Percentiles rank a stretch among this genome's conserved stretches.
Evolutionary conservation across 1,284 basidiomycete species (phyloP).

Genomic region (Microbotryum violaceum): DNA sequence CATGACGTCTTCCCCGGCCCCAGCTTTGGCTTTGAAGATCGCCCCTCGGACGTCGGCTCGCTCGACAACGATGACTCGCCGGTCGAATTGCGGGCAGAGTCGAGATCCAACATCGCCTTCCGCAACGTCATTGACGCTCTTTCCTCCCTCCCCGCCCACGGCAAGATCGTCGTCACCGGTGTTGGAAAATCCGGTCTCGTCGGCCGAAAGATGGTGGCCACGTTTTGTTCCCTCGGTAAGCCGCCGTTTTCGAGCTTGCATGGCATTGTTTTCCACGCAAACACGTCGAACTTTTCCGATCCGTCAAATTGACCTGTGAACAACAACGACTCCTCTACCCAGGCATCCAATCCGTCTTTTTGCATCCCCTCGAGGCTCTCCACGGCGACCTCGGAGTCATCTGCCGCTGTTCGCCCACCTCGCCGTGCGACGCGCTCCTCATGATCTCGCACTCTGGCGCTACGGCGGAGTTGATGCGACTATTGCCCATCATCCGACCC

Average conservation of each 20-base stretch:
- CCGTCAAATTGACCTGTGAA: not conserved
- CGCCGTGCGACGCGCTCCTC: slow-evolving; percentile 38
- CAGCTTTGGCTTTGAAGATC: not conserved
- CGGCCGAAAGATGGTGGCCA: slow-evolving; percentile 35
- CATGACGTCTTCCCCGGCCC: not conserved
- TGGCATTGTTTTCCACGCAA: not conserved
- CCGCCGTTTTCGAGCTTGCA: not conserved
- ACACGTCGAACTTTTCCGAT: not conserved
- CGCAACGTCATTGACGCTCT: slow-evolving; percentile 26
- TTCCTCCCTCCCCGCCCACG: slow-evolving; percentile 29
- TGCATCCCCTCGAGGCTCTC: slow-evolving; percentile 42
- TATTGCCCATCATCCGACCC: slow-evolving; percentile 39
- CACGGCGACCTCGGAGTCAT: slow-evolving; percentile 44
- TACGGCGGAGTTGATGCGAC: slow-evolving; percentile 39
- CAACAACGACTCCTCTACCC: not conserved
- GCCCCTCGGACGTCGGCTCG: slow-evolving; percentile 10
- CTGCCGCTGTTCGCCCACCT: slow-evolving; percentile 32
- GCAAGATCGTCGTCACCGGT: slow-evolving; percentile 42
- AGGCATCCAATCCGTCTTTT: slow-evolving; percentile 41
- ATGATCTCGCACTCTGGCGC: slow-evolving; percentile 42
- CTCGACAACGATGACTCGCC: slow-evolving; percentile 1
- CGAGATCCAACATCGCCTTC: slow-evolving; percentile 24
- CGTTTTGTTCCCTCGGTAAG: slow-evolving; percentile 36
- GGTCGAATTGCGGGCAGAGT: not conserved
- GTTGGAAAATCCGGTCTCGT: slow-evolving; percentile 42